A percentile compares a stretch with the other conserved stretches of the same genome.
These are phyloP conservation scores for Hypoxylon perforatum DNA, from an alignment of 495 filamentous ascomycete genomes.

Conservation along the genomic window DNA sequence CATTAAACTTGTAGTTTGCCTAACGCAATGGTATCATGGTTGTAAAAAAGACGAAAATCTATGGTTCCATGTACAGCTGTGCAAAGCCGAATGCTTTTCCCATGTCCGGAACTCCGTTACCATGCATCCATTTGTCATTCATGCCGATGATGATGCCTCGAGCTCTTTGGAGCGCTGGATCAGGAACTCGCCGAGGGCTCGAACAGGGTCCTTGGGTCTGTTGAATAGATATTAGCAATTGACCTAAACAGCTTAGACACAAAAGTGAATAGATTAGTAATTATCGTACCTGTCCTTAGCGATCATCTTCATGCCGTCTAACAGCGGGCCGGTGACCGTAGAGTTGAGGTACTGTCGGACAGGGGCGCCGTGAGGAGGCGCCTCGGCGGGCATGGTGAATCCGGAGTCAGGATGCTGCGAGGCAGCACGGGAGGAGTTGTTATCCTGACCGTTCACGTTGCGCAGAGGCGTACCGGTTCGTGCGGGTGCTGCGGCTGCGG, in stretches of 20 bases:
- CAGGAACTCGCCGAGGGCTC: conserved; percentile 86
- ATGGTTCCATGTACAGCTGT: conserved; percentile 9
- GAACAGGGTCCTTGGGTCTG: conserved; percentile 85
- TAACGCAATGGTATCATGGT: conserved; percentile 42
- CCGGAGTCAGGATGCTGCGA: conserved; percentile 62
- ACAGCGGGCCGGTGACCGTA: conserved; percentile 82
- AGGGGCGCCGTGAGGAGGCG: conserved; percentile 80
- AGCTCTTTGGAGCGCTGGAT: conserved; percentile 82
- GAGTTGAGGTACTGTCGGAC: conserved; percentile 89
- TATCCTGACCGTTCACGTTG: conserved; percentile 33
- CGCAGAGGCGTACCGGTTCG: conserved; percentile 53
- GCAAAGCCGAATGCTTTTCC: conserved; percentile 27
- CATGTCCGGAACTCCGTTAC: conserved; percentile 37
- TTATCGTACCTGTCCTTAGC: conserved; percentile 79
- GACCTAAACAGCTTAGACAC: conserved; percentile 9
- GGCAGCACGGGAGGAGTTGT: conserved; percentile 55
- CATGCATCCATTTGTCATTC: conserved; percentile 20
- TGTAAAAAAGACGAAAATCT: conserved; percentile 17
- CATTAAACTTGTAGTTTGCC: background rate
- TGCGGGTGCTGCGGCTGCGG: conserved; percentile 54
- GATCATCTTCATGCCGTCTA: conserved; percentile 93
- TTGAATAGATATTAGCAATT: conserved; percentile 19
- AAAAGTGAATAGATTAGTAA: conserved; percentile 1
- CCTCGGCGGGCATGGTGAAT: conserved; percentile 63
- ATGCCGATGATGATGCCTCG: conserved; percentile 53